Percentiles rank a stretch among this genome's conserved stretches.
phyloP scores from a whole-genome alignment of 805 yeast species.

The Wickerhamomyces mucosus region DNA sequence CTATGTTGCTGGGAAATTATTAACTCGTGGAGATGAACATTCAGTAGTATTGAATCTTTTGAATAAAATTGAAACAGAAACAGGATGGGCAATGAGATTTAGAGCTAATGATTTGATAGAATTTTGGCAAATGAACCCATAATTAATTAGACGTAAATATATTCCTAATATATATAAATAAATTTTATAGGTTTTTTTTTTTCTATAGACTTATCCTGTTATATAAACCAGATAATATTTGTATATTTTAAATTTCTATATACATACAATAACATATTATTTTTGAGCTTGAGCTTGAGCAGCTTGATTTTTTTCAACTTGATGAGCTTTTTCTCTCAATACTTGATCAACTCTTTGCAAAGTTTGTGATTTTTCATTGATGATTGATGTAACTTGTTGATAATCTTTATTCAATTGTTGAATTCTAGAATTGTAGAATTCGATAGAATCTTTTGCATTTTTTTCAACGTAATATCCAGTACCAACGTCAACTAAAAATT shows the following conservation, averaged over 20 bases:
- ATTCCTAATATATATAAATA: too few species aligned
- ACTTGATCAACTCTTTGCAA: constrained; percentile 52
- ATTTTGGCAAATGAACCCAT: too few species aligned
- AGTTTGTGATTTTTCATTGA: constrained; percentile 62
- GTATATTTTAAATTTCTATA: too few species aligned
- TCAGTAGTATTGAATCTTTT: constrained; percentile 22
- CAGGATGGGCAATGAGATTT: constrained; percentile 26
- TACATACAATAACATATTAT: too few species aligned
- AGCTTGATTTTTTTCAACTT: constrained; percentile 7
- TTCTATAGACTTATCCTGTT: too few species aligned
- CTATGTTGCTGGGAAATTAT: constrained; percentile 16
- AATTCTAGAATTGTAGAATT: constrained; percentile 67
- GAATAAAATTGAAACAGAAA: constrained; percentile 19
- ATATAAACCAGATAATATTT: too few species aligned
- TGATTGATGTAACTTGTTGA: constrained; percentile 61
- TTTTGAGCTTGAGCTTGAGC: constrained; percentile 4
- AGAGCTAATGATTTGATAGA: constrained; percentile 21
- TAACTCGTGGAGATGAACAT: constrained; percentile 19
- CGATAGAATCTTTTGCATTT: constrained; percentile 50
- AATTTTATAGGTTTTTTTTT: too few species aligned
- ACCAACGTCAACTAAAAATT: constrained; percentile 86
- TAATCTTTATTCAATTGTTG: constrained; percentile 65
- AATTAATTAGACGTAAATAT: too few species aligned
- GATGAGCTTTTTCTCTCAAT: constrained; percentile 42
- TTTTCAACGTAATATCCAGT: constrained; percentile 94